A percentile compares a stretch with the other conserved stretches of the same genome.
These are phyloP conservation scores for Rutstroemia sp. DNA, from an alignment of 2,329 filamentous ascomycete species.

Conservation along the genomic window DNA sequence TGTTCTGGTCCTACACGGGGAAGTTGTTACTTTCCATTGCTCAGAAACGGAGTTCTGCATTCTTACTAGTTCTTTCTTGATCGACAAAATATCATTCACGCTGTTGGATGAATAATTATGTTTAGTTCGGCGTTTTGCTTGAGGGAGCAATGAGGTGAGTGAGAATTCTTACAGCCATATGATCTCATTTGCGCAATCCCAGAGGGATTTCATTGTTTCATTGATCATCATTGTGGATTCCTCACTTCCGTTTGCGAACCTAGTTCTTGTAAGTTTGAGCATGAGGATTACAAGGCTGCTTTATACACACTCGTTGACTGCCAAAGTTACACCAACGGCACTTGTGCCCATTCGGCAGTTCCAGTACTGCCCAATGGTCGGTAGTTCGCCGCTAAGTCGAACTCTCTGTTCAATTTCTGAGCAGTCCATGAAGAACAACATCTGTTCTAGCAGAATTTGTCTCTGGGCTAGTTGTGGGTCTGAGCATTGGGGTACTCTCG, in stretches of 20 bases:
- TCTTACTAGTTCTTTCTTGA: slow-evolving; percentile 19
- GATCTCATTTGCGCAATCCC: slow-evolving; percentile 21
- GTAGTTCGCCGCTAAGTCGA: slow-evolving; percentile 12
- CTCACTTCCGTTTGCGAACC: background rate
- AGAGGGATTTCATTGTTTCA: slow-evolving; percentile 14
- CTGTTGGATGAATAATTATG: background rate
- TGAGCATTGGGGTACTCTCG: background rate
- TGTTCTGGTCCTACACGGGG: background rate
- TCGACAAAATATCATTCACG: slow-evolving; percentile 21
- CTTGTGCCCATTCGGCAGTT: slow-evolving; percentile 21
- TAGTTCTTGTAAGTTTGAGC: background rate
- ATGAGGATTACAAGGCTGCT: background rate
- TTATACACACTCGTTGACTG: slow-evolving; percentile 17
- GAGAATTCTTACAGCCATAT: slow-evolving; percentile 15
- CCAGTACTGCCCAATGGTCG: slow-evolving; percentile 22
- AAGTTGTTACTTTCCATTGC: background rate
- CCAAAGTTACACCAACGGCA: slow-evolving; percentile 17
- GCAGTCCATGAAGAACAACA: slow-evolving; percentile 17
- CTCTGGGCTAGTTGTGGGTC: slow-evolving; percentile 7
- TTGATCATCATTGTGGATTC: background rate
- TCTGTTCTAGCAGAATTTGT: slow-evolving; percentile 17
- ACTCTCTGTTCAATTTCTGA: slow-evolving; percentile 19
- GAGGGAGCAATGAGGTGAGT: too few species aligned
- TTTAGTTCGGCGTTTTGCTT: background rate
- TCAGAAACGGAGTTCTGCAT: background rate